Percentiles rank a stretch among this genome's conserved stretches.
Conservation (phyloP, 768 basidiomycete species). For the Mycena filopes region DNA sequence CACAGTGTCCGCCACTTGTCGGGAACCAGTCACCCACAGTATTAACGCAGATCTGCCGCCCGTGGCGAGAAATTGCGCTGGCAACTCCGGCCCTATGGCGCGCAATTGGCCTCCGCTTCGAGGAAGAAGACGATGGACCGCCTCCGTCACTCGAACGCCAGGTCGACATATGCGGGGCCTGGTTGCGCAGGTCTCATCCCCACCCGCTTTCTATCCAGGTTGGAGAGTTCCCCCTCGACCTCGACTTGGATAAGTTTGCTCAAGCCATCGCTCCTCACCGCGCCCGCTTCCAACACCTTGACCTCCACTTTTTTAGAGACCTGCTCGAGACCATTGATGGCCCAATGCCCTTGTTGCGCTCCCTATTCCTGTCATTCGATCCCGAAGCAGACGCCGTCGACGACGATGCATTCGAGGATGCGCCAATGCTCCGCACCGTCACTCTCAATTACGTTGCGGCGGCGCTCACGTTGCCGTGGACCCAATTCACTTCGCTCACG, state of each 20-base stretch:
- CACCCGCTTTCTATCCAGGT: background rate
- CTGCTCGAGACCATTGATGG: background rate
- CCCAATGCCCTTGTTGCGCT: too few relatives aligned
- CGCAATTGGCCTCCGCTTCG: background rate
- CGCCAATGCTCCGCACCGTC: background rate
- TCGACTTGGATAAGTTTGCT: background rate
- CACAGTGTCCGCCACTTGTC: background rate
- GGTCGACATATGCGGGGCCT: background rate
- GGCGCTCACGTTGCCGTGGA: background rate
- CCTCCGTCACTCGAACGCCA: background rate
- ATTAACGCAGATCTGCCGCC: background rate
- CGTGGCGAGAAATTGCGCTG: constrained; percentile 3
- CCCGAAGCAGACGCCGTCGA: too few relatives aligned
- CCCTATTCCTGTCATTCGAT: too few relatives aligned
- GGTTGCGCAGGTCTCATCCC: background rate
- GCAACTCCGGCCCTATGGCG: background rate
- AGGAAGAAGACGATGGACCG: background rate
- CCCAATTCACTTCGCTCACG: background rate
- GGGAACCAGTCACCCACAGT: background rate
- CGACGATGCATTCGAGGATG: background rate
- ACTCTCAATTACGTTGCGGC: background rate
- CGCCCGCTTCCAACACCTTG: background rate
- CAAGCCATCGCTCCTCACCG: background rate
- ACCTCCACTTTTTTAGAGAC: background rate
- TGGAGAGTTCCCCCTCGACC: background rate